Conservation (phyloP, 2,329 filamentous ascomycete species). For the Fusarium pseudonygamai region DNA sequence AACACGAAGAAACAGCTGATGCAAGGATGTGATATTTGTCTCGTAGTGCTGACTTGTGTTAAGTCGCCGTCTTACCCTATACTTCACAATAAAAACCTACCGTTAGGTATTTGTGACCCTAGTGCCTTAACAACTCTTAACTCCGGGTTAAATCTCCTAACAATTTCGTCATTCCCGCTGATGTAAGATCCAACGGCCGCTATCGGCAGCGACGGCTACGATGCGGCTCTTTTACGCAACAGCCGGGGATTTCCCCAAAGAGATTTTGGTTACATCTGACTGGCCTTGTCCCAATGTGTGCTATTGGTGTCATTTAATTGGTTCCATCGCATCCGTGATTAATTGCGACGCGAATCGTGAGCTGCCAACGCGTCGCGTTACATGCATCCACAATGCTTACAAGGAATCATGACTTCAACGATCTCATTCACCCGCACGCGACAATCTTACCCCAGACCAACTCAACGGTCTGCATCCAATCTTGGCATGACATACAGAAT, state of each 20-base stretch:
- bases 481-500: background rate
- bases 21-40: no score
- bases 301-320: background rate
- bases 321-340: fast-evolving
- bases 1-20: fast-evolving
- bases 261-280: background rate
- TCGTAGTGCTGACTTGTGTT: background rate
- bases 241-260: no score
- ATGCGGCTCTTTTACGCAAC: background rate
- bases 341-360: background rate
- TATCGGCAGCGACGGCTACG: background rate
- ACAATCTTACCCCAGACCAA: background rate
- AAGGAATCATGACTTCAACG: no score
- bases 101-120: no score
- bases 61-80: background rate
- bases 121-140: no score
- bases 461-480: background rate
- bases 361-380: background rate
- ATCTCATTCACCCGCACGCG: no score
- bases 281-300: background rate
- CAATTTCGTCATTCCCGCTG: background rate
- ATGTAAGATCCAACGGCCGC: background rate
- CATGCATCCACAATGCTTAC: background rate
- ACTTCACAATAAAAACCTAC: no score
- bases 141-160: no score